Evolutionary conservation across 176 grass and related monocot genomes (phyloP).

Genomic region (Chloris gayana): DNA sequence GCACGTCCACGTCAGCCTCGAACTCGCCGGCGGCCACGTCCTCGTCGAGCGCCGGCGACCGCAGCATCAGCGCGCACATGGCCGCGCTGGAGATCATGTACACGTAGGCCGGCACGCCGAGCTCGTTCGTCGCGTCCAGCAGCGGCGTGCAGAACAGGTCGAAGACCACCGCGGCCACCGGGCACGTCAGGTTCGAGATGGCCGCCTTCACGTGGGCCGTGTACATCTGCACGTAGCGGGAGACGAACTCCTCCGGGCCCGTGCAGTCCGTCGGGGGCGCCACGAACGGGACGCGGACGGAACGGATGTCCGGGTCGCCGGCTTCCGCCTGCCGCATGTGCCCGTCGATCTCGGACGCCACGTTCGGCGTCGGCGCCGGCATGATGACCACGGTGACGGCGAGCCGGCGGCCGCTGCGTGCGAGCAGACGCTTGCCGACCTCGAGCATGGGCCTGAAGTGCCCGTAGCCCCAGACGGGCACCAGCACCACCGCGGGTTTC

Average conservation of each 20-base stretch:
- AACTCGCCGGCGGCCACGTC: conserved; percentile 6
- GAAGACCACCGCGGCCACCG: conserved; percentile 33
- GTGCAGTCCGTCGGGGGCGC: not conserved
- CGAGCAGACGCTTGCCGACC: conserved; percentile 22
- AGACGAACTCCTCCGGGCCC: conserved; percentile 49
- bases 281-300: conserved; percentile 13
- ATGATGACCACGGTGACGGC: conserved; percentile 19
- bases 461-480: conserved; percentile 25
- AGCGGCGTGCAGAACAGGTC: conserved; percentile 52
- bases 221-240: conserved; percentile 34
- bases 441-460: conserved; percentile 38
- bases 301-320: not conserved
- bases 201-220: conserved; percentile 31
- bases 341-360: conserved; percentile 17
- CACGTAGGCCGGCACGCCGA: conserved; percentile 46
- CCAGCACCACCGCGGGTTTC: conserved; percentile 20
- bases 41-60: conserved; percentile 35
- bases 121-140: conserved; percentile 39
- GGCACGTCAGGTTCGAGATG: conserved; percentile 2
- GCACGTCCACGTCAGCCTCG: conserved; percentile 33
- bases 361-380: not conserved
- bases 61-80: conserved; percentile 33
- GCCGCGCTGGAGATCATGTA: conserved; percentile 35
- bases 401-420: not conserved
- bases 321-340: not conserved